Conservation (phyloP, 768 basidiomycete genomes). For the Pleurotus ostreatus region DNA sequence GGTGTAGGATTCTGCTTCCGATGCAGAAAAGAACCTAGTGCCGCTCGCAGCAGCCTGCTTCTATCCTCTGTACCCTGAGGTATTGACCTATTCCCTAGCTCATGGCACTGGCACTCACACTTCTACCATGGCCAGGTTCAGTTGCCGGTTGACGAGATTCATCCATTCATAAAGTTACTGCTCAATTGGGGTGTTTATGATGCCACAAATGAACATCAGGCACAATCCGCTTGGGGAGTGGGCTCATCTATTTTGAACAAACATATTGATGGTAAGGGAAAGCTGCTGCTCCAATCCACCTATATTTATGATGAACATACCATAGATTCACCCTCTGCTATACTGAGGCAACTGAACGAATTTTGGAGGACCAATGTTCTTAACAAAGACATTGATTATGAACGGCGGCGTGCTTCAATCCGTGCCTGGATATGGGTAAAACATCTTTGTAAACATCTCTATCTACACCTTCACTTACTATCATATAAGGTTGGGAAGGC, state of each 20-base stretch:
- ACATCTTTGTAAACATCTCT: neutral
- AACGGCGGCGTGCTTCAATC: constrained; percentile 50
- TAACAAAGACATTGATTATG: constrained; percentile 21
- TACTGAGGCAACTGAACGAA: constrained; percentile 28
- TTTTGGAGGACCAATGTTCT: constrained; percentile 51
- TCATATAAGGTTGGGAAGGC: constrained; percentile 67
- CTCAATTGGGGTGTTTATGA: constrained; percentile 56
- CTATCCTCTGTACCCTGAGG: constrained; percentile 65
- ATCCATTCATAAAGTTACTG: constrained; percentile 48
- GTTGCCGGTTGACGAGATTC: constrained; percentile 45
- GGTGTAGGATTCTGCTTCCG: constrained; percentile 37
- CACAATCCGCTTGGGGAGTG: constrained; percentile 50
- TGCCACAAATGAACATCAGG: constrained; percentile 46
- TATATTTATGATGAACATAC: neutral
- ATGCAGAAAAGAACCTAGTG: constrained; percentile 58
- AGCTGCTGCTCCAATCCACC: neutral
- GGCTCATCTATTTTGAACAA: constrained; percentile 79
- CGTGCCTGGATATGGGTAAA: constrained; percentile 69
- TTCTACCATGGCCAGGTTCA: constrained; percentile 28
- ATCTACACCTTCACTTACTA: neutral
- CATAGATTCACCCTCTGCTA: constrained; percentile 44
- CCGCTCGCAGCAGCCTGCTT: constrained; percentile 64
- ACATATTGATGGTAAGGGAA: constrained; percentile 54
- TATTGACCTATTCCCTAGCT: constrained; percentile 20
- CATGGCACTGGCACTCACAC: neutral